Percentiles rank a stretch among this genome's conserved stretches.
These are phyloP conservation scores for Neotropicomus parvogracilis DNA, from an alignment of 1,284 basidiomycete species.

Conservation along the genomic window DNA sequence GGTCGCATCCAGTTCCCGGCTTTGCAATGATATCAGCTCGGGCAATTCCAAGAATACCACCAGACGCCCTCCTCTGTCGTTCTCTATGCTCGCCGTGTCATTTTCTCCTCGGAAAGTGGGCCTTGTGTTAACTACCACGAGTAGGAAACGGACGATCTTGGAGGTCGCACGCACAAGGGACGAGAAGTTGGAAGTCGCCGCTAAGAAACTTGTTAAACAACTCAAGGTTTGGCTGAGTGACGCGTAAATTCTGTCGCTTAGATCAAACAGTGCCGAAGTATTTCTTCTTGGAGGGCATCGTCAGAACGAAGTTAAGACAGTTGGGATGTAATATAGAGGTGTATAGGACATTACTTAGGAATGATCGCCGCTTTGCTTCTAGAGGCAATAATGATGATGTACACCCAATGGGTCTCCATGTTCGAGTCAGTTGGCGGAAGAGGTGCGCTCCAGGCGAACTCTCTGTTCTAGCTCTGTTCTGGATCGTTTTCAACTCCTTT, in stretches of 20 bases:
- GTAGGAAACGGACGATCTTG: slow-evolving; percentile 52
- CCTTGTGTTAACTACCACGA: slow-evolving; percentile 41
- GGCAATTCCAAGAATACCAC: slow-evolving; percentile 4
- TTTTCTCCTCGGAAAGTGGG: slow-evolving; percentile 59
- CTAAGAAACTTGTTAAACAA: slow-evolving; percentile 47
- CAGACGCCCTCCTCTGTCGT: slow-evolving; percentile 42
- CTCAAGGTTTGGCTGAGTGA: slow-evolving; percentile 32
- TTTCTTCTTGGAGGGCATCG: too few species aligned
- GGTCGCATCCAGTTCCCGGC: slow-evolving; percentile 3
- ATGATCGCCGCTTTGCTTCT: too few species aligned
- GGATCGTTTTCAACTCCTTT: too few species aligned
- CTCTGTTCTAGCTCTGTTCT: too few species aligned
- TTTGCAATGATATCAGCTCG: background rate
- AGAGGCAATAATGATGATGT: too few species aligned
- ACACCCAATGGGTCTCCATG: too few species aligned
- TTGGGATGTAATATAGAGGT: background rate
- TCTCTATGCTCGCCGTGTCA: slow-evolving; percentile 49
- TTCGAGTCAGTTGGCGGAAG: too few species aligned
- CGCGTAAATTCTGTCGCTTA: slow-evolving; percentile 3
- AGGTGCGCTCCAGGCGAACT: too few species aligned
- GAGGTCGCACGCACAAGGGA: slow-evolving; percentile 51
- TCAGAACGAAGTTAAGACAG: too few species aligned
- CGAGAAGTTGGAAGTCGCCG: slow-evolving; percentile 57
- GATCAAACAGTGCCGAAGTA: too few species aligned
- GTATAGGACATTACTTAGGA: too few species aligned